Percentiles rank a stretch among this genome's conserved stretches.
phyloP scores from a whole-genome alignment of 2,329 filamentous ascomycete genomes.

The Fusarium sp. region DNA sequence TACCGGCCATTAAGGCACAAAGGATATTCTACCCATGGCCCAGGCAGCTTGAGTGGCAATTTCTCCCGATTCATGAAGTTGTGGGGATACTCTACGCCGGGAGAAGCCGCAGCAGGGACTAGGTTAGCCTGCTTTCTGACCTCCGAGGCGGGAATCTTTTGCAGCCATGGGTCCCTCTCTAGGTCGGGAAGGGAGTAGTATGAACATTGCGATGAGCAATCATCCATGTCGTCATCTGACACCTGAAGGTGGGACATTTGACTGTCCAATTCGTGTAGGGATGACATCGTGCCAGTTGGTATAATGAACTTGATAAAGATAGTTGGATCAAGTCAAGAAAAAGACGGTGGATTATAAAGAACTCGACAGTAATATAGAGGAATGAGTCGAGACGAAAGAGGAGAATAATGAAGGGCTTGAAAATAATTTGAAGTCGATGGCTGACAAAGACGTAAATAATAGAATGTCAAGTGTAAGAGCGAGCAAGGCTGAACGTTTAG shows the following conservation, averaged over 20 bases:
- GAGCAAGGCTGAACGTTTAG: no score
- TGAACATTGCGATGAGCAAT: conserved; percentile 14
- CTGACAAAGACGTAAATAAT: no score
- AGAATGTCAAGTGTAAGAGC: no score
- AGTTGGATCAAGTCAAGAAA: no score
- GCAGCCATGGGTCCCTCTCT: background rate
- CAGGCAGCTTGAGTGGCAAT: background rate
- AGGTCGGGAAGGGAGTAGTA: conserved; percentile 17
- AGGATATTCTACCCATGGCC: conserved; percentile 14
- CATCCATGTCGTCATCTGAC: conserved; percentile 18
- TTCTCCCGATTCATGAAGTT: background rate
- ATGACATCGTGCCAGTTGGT: background rate
- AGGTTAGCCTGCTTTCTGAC: conserved; percentile 5
- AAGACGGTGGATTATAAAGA: no score
- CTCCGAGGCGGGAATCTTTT: conserved; percentile 2
- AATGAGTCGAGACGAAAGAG: no score
- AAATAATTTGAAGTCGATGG: no score
- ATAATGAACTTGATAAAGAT: no score
- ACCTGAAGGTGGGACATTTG: conserved; percentile 8
- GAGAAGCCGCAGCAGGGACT: background rate
- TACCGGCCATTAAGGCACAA: background rate
- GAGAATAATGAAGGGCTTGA: no score
- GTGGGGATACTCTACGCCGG: conserved; percentile 1
- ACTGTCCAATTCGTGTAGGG: background rate
- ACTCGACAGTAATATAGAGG: no score